A percentile compares a stretch with the other conserved stretches of the same genome.
Conservation (phyloP, 2,329 filamentous ascomycete species). For the Fusarium irregulare region DNA sequence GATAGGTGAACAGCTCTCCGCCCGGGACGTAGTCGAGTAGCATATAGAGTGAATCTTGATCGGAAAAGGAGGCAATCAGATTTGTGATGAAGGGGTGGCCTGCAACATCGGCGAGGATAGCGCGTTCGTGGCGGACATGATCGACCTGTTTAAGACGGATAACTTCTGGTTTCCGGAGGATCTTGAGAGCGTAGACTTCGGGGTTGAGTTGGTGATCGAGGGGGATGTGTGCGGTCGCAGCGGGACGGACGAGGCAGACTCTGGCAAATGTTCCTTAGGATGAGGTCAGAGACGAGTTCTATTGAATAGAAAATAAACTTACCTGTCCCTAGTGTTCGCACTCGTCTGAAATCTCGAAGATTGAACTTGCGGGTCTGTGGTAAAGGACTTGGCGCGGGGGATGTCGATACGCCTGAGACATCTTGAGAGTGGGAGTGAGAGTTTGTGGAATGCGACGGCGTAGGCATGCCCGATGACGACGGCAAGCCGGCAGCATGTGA, state of each 20-base stretch:
- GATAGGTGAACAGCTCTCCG: conserved; percentile 86
- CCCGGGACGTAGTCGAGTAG: conserved; percentile 86
- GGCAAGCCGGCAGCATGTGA: conserved; percentile 46
- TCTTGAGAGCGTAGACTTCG: conserved; percentile 82
- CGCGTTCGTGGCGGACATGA: conserved; percentile 85
- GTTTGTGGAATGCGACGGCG: conserved; percentile 36
- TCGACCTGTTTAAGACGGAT: conserved; percentile 88
- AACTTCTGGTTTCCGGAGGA: conserved; percentile 77
- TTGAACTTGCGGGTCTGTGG: conserved; percentile 48
- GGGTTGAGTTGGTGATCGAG: conserved; percentile 52
- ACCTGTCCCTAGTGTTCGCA: conserved; percentile 83
- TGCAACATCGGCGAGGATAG: conserved; percentile 79
- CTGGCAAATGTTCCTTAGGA: conserved; percentile 79
- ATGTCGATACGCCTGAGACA: conserved; percentile 17
- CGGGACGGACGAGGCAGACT: conserved; percentile 80
- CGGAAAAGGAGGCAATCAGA: conserved; percentile 82
- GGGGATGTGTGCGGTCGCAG: conserved; percentile 60
- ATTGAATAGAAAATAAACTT: conserved; percentile 41
- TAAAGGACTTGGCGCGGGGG: conserved; percentile 37
- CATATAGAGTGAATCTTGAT: conserved; percentile 83
- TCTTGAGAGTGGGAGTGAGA: conserved; percentile 34
- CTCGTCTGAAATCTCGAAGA: conserved; percentile 72
- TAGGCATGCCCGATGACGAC: conserved; percentile 40
- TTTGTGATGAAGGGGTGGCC: conserved; percentile 87
- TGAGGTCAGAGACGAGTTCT: conserved; percentile 5